Evolutionary conservation across 2,329 filamentous ascomycete species (phyloP), one percentile per base, ranked within the genome.

Genomic region (Calonectria leucothoes): DNA sequence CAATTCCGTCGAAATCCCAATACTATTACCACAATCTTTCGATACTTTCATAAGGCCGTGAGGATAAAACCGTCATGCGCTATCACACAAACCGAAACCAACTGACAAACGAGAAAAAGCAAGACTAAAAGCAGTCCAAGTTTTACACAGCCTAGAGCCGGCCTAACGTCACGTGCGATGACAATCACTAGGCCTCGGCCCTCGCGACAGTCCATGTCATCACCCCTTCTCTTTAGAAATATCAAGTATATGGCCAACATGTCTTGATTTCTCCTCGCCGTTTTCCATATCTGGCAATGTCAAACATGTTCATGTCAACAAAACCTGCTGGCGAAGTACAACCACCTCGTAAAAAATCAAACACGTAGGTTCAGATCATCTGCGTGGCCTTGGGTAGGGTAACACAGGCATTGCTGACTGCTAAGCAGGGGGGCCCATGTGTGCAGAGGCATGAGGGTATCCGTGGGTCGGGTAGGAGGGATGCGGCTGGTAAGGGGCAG

Each of bases 381-480:
- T 17, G 27, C 14, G 20, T 51, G 11, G n/a, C 48, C n/a, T 70
- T 35, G n/a, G 11, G 8, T 5, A 12, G 15, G 42, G 14, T 27
- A 35, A 23, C 39, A 49, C 39, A 17, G 27, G 25, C n/a, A 5
- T 57, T 52, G 4, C 49, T 17, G 55, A n/a, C 42, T 68, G 25
- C 63, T 77, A 77, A 55, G 71, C 66, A 37, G 69, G 48, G 57
- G 52, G 74, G 31, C 74, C 72, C 5, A 76, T 69, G 29, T 79
- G 77, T 10, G 74, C 65, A 49, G 33, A 35, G 23, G 73, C 65
- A 12, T 74, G 17, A 74, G 71, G 66, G 10, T 74, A 76, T 23
- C 66, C 69, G 14, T 74, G 72, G 37, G 51, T 45, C 25, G 76
- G 33, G 25, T 57, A 75, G 68, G 73, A 45, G 35, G 69, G 17